Base-by-base conservation (phyloP, 2,329 filamentous ascomycete species). In the Magnaporthiopsis incrustans region DNA sequence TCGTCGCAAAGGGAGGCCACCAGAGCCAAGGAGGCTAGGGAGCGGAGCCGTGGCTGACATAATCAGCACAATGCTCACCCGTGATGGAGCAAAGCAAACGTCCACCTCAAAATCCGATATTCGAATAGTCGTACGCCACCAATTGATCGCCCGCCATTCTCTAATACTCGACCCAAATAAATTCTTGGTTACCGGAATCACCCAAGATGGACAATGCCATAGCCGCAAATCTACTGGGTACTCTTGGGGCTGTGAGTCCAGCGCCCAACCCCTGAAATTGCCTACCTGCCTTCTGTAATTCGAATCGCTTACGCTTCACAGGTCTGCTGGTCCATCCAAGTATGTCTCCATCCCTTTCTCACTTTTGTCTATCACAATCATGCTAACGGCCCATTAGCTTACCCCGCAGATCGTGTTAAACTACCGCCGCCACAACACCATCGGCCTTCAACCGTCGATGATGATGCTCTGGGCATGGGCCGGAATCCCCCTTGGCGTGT, bases 381-480 rank as follows among this genome's bases (percentile, higher is more conserved):
- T 25, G 14, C 44, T 53, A 7, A 53, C 44, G 10, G 8, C n/a
- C 33, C 64, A 57, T 30, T 67, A 90, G 81, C 77, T 90, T 32
- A 82, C 90, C 32, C 88, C 88, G 0, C 88, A 91, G 71, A 89
- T 90, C 61, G 72, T 87, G 44, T 82, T 89, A 69, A 91, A 91
- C 69, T 85, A 87, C 69, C 81, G 83, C 5, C 79, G 87, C 1
- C 86, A 89, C 71, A 80, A 89, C 76, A 86, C 87, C 1, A 82
- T 78, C 0, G 88, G 87, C 0, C 77, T 90, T 0, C 87, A 89
- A 61, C 81, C 84, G 0, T 84, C 85, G 0, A 89, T 90, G 87
- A 90, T 90, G 87, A 82, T 90, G 71, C 78, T 89, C 2, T 90
- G 88, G 82, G 85, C 86, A 0, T 84, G 80, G 76, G 88, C 88